Evolutionary conservation across 1,284 basidiomycete species (phyloP).

Genomic region (Moniliophthora roreri): DNA sequence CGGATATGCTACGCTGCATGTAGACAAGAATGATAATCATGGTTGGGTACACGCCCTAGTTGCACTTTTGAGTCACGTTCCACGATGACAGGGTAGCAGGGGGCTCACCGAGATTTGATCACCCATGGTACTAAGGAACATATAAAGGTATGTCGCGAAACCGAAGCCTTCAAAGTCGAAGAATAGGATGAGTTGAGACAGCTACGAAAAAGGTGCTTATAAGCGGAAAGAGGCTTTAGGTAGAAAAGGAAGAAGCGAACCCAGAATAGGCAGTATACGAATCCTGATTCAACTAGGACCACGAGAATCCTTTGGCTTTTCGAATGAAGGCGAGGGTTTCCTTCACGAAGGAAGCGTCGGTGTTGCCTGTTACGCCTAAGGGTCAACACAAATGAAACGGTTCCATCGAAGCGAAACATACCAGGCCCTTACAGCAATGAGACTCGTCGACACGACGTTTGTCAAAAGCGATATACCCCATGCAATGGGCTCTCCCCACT

Average conservation of each 20-base stretch:
- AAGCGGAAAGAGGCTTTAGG: not conserved
- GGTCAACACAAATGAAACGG: not conserved
- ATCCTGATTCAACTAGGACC: constrained; percentile 10
- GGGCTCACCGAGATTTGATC: constrained; percentile 10
- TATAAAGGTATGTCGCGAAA: constrained; percentile 1
- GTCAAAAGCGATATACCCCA: constrained; percentile 10
- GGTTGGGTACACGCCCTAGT: constrained; percentile 9
- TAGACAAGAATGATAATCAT: constrained; percentile 10
- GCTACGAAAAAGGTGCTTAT: not conserved
- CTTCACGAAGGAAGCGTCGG: not conserved
- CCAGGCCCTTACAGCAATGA: constrained; percentile 11
- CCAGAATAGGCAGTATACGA: constrained; percentile 12
- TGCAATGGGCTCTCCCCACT: constrained; percentile 8
- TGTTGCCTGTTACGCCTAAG: not conserved
- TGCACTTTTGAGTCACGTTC: not conserved
- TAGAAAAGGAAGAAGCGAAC: not conserved
- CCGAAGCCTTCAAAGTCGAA: not conserved
- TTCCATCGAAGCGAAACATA: not conserved
- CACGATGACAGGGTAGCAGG: not conserved
- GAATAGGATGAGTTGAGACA: constrained; percentile 9
- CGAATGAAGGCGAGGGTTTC: not conserved
- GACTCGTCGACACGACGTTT: constrained; percentile 4
- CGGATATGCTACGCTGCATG: constrained; percentile 4
- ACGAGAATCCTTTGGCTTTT: constrained; percentile 2
- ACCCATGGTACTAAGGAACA: constrained; percentile 4